phyloP scores from a whole-genome alignment of 2,329 filamentous ascomycete species.

The Aspergillus puulaauensis region DNA sequence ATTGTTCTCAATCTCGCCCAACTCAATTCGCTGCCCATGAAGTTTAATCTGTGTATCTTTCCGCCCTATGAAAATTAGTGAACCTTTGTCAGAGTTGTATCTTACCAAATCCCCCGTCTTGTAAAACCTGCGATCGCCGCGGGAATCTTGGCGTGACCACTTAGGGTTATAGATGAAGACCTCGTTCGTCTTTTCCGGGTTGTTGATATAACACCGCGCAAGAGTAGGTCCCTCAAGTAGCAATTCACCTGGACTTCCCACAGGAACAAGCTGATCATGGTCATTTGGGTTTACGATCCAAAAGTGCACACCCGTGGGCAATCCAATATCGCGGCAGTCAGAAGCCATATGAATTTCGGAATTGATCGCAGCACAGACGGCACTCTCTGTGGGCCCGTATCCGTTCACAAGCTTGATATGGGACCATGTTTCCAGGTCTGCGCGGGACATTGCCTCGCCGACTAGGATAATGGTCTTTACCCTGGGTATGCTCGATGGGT shows the following conservation, averaged over 20 bases:
- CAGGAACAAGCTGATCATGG: constrained; percentile 41
- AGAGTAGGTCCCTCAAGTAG: constrained; percentile 54
- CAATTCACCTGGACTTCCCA: constrained; percentile 41
- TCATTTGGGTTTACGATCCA: constrained; percentile 44
- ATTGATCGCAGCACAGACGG: constrained; percentile 37
- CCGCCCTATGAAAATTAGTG: constrained; percentile 52
- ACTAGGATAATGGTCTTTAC: constrained; percentile 45
- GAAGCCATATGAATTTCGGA: constrained; percentile 28
- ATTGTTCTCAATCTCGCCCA: constrained; percentile 52
- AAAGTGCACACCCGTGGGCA: constrained; percentile 32
- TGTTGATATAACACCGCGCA: constrained; percentile 61
- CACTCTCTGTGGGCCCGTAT: constrained; percentile 47
- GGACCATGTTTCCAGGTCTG: constrained; percentile 37
- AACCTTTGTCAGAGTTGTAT: constrained; percentile 36
- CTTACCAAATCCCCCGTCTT: constrained; percentile 43
- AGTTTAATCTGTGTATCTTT: constrained; percentile 70
- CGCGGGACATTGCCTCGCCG: constrained; percentile 51
- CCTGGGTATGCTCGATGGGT: constrained; percentile 43
- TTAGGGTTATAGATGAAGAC: constrained; percentile 58
- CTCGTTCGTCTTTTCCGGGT: constrained; percentile 57
- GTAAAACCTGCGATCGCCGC: constrained; percentile 34
- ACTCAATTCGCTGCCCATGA: constrained; percentile 64
- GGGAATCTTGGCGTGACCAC: constrained; percentile 49
- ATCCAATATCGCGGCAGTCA: constrained; percentile 37
- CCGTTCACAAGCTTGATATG: constrained; percentile 42